Evolutionary conservation across 805 yeast species (phyloP), one percentile per base, ranked within the genome.

Genomic region (Saccharomycopsis babjevae): DNA sequence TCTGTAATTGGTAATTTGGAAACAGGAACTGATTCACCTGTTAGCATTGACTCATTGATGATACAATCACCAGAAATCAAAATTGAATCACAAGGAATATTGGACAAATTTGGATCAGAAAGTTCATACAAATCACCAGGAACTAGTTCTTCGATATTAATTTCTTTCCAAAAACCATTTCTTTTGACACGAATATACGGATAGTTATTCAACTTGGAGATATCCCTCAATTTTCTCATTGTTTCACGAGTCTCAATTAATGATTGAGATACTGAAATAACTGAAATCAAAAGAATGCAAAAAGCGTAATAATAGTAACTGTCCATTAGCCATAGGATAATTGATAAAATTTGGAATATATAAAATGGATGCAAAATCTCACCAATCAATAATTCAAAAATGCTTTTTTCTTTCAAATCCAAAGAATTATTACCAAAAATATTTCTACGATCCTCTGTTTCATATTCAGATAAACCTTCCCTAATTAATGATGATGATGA

Each of bases 1-100:
- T 80, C 78, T 1, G 79, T 74, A 1, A 94, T 89, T 1, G 88
- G 80, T 11, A 77, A 64, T 71, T 94, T 94, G 0, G 97, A 83
- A 1, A 94, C 97, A 0, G 99, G 99, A 1, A 94, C 97, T 58
- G 97, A 90, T 71, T 94, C 99, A 46, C 99, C 99, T 0, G 99
- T 94, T 22, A 94, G 78, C 97, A 94, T 94, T 5, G 97, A 88
- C 70, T 94, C 99, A 71, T 94, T 94, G n/a, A 94, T 88, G 59
- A 94, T 91, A 70, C 96, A 89, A 70, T 92, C 98, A 58, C 99
- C 99, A 39, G 91, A 83, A 20, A 93, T 74, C 57, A 94, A 76
- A 13, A 94, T 72, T 0, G 96, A 87, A 72, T 94, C 99, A 70
- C 97, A 91, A 0, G 99, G 99, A 56, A 93, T 78, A 1, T 80